phyloP scores from a whole-genome alignment of 805 yeast species.

The Spathaspora sp. region DNA sequence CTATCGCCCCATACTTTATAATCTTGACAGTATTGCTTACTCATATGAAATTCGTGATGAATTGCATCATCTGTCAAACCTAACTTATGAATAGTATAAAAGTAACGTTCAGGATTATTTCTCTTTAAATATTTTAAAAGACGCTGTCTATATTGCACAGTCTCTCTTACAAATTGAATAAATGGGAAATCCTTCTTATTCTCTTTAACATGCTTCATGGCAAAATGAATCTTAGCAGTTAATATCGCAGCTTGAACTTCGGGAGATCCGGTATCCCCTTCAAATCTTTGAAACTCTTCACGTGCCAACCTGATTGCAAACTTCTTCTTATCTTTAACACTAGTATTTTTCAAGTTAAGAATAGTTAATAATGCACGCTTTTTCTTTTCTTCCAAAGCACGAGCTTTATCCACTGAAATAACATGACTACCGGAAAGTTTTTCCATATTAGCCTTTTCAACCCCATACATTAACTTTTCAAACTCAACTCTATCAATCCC shows the following conservation, averaged over 20 bases:
- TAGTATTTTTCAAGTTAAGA: slow-evolving; percentile 68
- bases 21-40: slow-evolving; percentile 72
- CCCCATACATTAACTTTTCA: slow-evolving; percentile 74
- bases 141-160: slow-evolving; percentile 87
- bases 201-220: slow-evolving; percentile 66
- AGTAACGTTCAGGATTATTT: slow-evolving; percentile 77
- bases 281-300: slow-evolving; percentile 74
- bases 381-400: slow-evolving; percentile 46
- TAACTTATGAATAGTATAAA: slow-evolving; percentile 78
- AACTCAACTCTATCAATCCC: slow-evolving; percentile 62
- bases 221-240: slow-evolving; percentile 75
- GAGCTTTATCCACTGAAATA: slow-evolving; percentile 24
- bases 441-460: slow-evolving; percentile 56
- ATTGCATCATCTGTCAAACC: slow-evolving; percentile 83
- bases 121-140: slow-evolving; percentile 78
- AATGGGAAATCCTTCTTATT: slow-evolving; percentile 71
- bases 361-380: slow-evolving; percentile 70
- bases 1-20: slow-evolving; percentile 76
- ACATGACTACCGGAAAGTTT: slow-evolving; percentile 28
- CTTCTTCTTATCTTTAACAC: slow-evolving; percentile 52
- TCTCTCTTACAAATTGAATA: slow-evolving; percentile 68
- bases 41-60: slow-evolving; percentile 76
- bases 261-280: slow-evolving; percentile 91
- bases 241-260: slow-evolving; percentile 94
- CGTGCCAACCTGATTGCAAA: slow-evolving; percentile 63